Percentiles rank a stretch among this genome's conserved stretches.
Evolutionary conservation across 2,329 filamentous ascomycete species (phyloP).

Genomic region (Alternaria dauci): DNA sequence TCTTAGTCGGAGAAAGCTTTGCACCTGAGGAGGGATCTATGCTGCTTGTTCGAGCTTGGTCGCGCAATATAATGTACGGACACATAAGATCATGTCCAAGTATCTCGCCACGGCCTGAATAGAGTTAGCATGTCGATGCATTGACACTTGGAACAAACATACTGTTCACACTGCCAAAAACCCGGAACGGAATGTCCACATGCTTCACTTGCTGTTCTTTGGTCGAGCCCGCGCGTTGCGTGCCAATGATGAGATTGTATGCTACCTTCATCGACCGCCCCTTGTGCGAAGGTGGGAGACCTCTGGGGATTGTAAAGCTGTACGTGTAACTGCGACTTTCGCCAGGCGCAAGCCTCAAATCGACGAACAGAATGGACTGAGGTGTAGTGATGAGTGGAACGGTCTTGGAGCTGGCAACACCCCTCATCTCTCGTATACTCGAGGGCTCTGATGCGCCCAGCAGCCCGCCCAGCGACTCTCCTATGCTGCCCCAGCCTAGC

Average conservation of each 20-base stretch:
- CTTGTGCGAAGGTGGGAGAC: constrained; percentile 88
- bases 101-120: constrained; percentile 75
- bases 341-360: constrained; percentile 84
- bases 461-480: constrained; percentile 85
- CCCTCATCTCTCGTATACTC: constrained; percentile 94
- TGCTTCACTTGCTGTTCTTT: constrained; percentile 82
- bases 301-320: constrained; percentile 82
- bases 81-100: constrained; percentile 94
- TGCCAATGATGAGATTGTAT: constrained; percentile 90
- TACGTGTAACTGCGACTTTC: constrained; percentile 91
- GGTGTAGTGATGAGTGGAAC: constrained; percentile 93
- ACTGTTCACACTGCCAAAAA: constrained; percentile 90
- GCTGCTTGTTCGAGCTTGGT: constrained; percentile 70
- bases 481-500: constrained; percentile 87
- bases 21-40: constrained; percentile 36
- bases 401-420: constrained; percentile 82
- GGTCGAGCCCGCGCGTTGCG: constrained; percentile 80
- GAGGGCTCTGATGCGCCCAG: constrained; percentile 88
- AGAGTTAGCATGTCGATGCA: constrained; percentile 26
- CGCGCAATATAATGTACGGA: constrained; percentile 87
- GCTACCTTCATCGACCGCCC: constrained; percentile 94
- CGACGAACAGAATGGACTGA: constrained; percentile 94
- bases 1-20: constrained; percentile 29
- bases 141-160: constrained; percentile 21
- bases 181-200: constrained; percentile 91